These are phyloP conservation scores for Verticillium isaacii DNA, from an alignment of 2,329 filamentous ascomycete genomes.

Conservation along the genomic window DNA sequence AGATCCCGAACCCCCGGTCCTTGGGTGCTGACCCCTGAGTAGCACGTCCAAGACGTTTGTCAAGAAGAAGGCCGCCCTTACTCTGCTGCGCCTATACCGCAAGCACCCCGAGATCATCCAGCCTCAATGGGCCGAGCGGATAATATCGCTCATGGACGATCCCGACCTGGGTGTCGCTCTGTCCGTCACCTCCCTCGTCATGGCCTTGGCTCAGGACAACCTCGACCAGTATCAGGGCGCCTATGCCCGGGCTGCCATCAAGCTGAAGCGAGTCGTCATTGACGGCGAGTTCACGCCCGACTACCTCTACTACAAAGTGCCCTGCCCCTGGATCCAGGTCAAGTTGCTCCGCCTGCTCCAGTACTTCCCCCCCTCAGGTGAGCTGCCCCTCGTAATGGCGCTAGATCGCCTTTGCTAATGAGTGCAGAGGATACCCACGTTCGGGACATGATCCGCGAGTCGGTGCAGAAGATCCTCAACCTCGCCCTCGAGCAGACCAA, in stretches of 20 bases:
- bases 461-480: constrained; percentile 85
- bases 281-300: constrained; percentile 86
- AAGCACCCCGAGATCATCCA: constrained; percentile 93
- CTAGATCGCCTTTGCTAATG: neutral
- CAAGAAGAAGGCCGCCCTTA: constrained; percentile 97
- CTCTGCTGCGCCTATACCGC: constrained; percentile 85
- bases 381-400: constrained; percentile 19
- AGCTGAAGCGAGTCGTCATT: constrained; percentile 83
- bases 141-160: constrained; percentile 99
- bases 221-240: constrained; percentile 91
- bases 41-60: constrained; percentile 87
- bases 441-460: constrained; percentile 85
- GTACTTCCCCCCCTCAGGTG: constrained; percentile 92
- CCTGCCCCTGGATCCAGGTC: constrained; percentile 96
- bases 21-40: neutral
- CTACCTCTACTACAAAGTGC: constrained; percentile 99
- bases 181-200: constrained; percentile 92
- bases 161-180: constrained; percentile 88
- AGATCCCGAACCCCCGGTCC: neutral
- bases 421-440: constrained; percentile 80
- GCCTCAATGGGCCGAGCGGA: constrained; percentile 94
- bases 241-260: constrained; percentile 87
- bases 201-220: constrained; percentile 90
- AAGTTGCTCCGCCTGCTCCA: constrained; percentile 89
- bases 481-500: constrained; percentile 90